Conservation (phyloP, 2,329 filamentous ascomycete genomes). For the Diaporthe citrichinensis region DNA sequence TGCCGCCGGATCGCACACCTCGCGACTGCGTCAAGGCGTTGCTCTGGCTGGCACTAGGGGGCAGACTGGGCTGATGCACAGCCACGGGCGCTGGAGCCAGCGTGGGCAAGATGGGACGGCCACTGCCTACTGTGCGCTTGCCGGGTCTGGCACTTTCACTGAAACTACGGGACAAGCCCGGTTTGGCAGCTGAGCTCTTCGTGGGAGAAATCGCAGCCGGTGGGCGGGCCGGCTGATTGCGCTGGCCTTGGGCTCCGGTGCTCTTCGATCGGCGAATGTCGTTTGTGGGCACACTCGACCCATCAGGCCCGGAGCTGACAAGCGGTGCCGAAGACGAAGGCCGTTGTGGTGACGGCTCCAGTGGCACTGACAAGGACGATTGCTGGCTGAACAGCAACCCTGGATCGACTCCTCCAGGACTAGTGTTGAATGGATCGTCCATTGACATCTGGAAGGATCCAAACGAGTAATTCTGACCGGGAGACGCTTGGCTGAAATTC, state of each 20-base stretch:
- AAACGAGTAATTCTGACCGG: constrained; percentile 51
- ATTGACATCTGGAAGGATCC: constrained; percentile 59
- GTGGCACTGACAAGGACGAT: constrained; percentile 54
- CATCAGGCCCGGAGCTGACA: constrained; percentile 45
- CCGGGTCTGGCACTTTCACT: constrained; percentile 63
- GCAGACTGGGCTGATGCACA: constrained; percentile 41
- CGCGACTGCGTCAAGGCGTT: constrained; percentile 53
- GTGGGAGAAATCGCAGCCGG: constrained; percentile 63
- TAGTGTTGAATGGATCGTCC: constrained; percentile 67
- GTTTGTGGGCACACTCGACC: constrained; percentile 48
- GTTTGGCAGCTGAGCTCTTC: constrained; percentile 60
- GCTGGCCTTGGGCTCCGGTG: constrained; percentile 58
- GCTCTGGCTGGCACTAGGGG: constrained; percentile 14
- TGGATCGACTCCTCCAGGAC: constrained; percentile 68
- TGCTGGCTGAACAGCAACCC: constrained; percentile 68
- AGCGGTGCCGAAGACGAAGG: constrained; percentile 42
- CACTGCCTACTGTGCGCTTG: constrained; percentile 54
- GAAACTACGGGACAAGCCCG: constrained; percentile 67
- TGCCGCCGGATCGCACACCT: constrained; percentile 57
- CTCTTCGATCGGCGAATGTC: constrained; percentile 62
- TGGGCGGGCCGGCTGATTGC: constrained; percentile 58
- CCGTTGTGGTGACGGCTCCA: constrained; percentile 32
- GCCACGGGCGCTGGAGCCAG: constrained; percentile 62
- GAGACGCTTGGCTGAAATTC: constrained; percentile 49
- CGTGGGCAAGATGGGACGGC: constrained; percentile 59